Percentiles rank a stretch among this genome's conserved stretches.
Conservation (phyloP, 345 rosid genomes). For the Eucalyptus polybractea region DNA sequence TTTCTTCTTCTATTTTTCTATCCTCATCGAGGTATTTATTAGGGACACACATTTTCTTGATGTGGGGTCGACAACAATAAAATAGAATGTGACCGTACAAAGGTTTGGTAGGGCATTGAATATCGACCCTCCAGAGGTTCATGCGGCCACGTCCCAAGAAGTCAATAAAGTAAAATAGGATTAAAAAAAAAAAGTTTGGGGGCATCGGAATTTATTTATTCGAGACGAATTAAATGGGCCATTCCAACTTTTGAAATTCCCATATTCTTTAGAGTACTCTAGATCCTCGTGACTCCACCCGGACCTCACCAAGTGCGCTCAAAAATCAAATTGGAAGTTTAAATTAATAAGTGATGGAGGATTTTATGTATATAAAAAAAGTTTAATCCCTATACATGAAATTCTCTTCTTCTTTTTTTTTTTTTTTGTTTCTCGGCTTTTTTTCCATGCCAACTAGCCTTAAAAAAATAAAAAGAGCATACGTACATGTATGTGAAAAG, state of each 20-base stretch:
- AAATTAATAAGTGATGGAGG: rapidly evolving
- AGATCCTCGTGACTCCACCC: not conserved
- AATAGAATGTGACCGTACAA: not conserved
- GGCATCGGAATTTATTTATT: not conserved
- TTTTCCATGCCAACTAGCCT: not conserved
- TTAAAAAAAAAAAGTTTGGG: not conserved
- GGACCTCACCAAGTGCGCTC: not conserved
- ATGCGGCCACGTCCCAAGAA: not conserved
- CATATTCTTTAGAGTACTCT: not conserved
- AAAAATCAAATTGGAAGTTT: not conserved
- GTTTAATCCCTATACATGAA: rapidly evolving
- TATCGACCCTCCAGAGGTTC: not conserved
- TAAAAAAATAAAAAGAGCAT: not conserved
- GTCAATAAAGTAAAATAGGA: not conserved
- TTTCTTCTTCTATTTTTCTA: not conserved
- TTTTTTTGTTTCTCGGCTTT: not conserved
- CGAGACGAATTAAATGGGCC: not conserved
- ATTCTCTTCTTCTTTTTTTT: not conserved
- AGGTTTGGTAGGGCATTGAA: not conserved
- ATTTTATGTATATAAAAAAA: not conserved
- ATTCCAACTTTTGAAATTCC: not conserved
- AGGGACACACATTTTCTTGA: not conserved
- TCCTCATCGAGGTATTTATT: not conserved
- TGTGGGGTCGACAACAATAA: not conserved
- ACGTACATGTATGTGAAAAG: not conserved